A percentile compares a stretch with the other conserved stretches of the same genome.
Conservation (phyloP, 768 basidiomycete genomes). For the Leccinum fibrillosum region DNA sequence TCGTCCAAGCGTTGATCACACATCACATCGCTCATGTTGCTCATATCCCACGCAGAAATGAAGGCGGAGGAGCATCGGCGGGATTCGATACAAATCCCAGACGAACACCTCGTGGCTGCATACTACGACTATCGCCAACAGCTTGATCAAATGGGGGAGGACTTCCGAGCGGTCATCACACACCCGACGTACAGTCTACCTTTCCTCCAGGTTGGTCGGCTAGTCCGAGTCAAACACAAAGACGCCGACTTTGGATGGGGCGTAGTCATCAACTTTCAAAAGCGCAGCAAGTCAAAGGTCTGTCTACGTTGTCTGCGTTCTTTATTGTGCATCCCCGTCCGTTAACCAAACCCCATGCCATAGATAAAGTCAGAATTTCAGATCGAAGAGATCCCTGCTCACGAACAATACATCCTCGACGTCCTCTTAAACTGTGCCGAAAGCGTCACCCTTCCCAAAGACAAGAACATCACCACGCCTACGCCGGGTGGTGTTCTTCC, state of each 20-base stretch:
- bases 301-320: conserved; percentile 11
- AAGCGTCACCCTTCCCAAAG: conserved; percentile 59
- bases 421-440: conserved; percentile 80
- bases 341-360: background rate
- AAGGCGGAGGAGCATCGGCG: conserved; percentile 65
- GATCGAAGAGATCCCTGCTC: conserved; percentile 70
- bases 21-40: background rate
- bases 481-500: conserved; percentile 74
- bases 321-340: background rate
- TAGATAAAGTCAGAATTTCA: conserved; percentile 66
- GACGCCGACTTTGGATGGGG: conserved; percentile 97
- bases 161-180: conserved; percentile 89
- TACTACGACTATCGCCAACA: conserved; percentile 95
- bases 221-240: conserved; percentile 88
- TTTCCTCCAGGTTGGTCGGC: conserved; percentile 87
- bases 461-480: conserved; percentile 49
- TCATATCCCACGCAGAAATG: conserved; percentile 53
- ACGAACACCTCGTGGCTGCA: conserved; percentile 79
- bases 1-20: background rate
- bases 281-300: conserved; percentile 81
- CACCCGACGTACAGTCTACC: conserved; percentile 95
- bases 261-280: conserved; percentile 87
- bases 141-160: conserved; percentile 81
- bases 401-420: conserved; percentile 91
- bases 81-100: conserved; percentile 66